Conservation (phyloP, 2,329 filamentous ascomycete species). For the Epichloe hybrida region DNA sequence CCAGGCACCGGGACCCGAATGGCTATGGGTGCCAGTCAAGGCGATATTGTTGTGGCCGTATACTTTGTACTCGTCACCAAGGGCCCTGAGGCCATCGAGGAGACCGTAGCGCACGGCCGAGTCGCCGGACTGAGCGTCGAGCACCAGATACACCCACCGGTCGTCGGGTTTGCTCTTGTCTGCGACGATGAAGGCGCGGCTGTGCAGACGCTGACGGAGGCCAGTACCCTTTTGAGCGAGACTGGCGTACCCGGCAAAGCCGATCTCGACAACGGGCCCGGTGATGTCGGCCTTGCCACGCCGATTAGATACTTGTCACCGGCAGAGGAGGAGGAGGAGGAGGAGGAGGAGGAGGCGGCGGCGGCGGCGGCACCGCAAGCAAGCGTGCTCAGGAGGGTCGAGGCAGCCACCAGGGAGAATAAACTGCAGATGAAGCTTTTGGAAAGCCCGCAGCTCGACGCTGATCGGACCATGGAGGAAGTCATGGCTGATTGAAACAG, state of each 20-base stretch:
- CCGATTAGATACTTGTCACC: constrained; percentile 35
- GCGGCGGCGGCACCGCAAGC: neutral
- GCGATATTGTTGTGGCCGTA: constrained; percentile 76
- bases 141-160: constrained; percentile 73
- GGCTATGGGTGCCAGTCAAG: constrained; percentile 84
- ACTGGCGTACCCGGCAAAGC: constrained; percentile 85
- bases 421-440: constrained; percentile 4
- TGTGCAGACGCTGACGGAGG: constrained; percentile 75
- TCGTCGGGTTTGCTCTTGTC: constrained; percentile 51
- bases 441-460: neutral
- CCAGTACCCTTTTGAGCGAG: constrained; percentile 73
- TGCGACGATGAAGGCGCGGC: constrained; percentile 77
- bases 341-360: neutral
- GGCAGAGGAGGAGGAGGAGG: neutral
- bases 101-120: constrained; percentile 83
- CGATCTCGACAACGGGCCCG: constrained; percentile 76
- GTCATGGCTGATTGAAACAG: neutral
- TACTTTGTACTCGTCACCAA: constrained; percentile 59
- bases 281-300: constrained; percentile 47
- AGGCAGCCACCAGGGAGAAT: constrained; percentile 1
- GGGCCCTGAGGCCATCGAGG: constrained; percentile 52
- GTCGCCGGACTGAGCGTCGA: constrained; percentile 80
- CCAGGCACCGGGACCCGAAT: constrained; percentile 85
- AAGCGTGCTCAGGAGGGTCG: neutral
- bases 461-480: too few relatives aligned